Evolutionary conservation across 176 grass and related monocot genomes (phyloP).

Genomic region (Oryza longistaminata): DNA sequence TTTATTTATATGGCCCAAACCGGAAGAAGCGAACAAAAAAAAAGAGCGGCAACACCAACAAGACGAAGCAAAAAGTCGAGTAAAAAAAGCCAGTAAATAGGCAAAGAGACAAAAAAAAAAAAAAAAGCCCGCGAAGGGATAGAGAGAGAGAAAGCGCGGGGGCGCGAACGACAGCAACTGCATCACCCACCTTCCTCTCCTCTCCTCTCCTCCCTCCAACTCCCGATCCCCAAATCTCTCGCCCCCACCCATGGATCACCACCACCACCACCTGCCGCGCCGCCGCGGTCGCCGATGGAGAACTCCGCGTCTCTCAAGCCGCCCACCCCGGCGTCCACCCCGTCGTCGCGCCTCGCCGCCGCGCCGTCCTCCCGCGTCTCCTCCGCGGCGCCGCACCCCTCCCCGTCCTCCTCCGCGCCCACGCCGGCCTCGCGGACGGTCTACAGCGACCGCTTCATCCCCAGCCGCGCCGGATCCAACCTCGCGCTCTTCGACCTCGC

Average conservation of each 20-base stretch:
- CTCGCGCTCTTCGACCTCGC: slow-evolving; percentile 73
- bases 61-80: not conserved
- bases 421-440: slow-evolving; percentile 56
- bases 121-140: not conserved
- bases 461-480: slow-evolving; percentile 83
- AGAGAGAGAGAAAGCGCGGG: slow-evolving; percentile 42
- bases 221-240: slow-evolving; percentile 40
- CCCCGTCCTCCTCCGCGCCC: slow-evolving; percentile 27
- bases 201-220: not conserved
- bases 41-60: not conserved
- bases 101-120: too few species aligned
- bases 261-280: not conserved
- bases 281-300: slow-evolving; percentile 33
- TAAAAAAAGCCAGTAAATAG: not conserved
- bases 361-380: slow-evolving; percentile 6
- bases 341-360: slow-evolving; percentile 1
- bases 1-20: too few species aligned
- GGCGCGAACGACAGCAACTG: slow-evolving; percentile 25
- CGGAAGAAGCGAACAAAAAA: not conserved
- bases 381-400: slow-evolving; percentile 39
- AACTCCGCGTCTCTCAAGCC: slow-evolving; percentile 43
- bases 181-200: not conserved
- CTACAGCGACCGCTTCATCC: slow-evolving; percentile 90
- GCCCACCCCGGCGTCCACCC: slow-evolving; percentile 28
- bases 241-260: slow-evolving; percentile 41